phyloP scores from a whole-genome alignment of 495 filamentous ascomycete species.

The Tuber borchii region DNA sequence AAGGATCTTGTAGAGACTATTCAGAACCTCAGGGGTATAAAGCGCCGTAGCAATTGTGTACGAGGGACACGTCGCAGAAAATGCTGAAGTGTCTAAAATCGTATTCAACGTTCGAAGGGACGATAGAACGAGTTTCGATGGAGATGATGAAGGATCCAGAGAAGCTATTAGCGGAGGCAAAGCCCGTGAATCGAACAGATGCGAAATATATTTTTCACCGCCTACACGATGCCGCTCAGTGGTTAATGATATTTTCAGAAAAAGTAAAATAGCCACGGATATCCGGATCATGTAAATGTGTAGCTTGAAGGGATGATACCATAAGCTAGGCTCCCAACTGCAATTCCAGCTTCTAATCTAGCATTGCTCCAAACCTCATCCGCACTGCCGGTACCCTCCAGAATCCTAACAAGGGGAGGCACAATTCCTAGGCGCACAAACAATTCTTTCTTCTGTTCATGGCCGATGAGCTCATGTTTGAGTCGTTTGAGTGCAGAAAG shows the following conservation, averaged over 20 bases:
- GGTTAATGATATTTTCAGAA: conserved; percentile 8
- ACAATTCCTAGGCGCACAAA: conserved; percentile 67
- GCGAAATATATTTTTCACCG: conserved; percentile 68
- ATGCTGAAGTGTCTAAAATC: conserved; percentile 58
- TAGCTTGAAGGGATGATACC: conserved; percentile 50
- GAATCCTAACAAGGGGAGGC: conserved; percentile 57
- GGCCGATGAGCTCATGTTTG: conserved; percentile 86
- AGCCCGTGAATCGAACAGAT: conserved; percentile 60
- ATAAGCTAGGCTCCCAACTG: conserved; percentile 75
- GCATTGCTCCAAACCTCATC: conserved; percentile 54
- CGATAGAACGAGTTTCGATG: conserved; percentile 59
- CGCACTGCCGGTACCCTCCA: conserved; percentile 45
- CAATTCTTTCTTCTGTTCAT: conserved; percentile 75
- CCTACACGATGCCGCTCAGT: conserved; percentile 49
- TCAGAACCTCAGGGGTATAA: conserved; percentile 32
- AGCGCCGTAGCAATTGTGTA: conserved; percentile 29
- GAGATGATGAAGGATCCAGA: conserved; percentile 59
- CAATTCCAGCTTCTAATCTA: conserved; percentile 69
- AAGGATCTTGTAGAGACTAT: conserved; percentile 56
- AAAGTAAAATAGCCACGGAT: conserved; percentile 1
- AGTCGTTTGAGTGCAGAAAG: conserved; percentile 60
- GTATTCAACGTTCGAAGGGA: conserved; percentile 68
- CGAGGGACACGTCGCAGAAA: conserved; percentile 41
- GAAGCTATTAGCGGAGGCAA: conserved; percentile 62
- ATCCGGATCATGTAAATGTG: background rate